phyloP scores from a whole-genome alignment of 768 basidiomycete genomes.

The Leucogyrophana mollusca region DNA sequence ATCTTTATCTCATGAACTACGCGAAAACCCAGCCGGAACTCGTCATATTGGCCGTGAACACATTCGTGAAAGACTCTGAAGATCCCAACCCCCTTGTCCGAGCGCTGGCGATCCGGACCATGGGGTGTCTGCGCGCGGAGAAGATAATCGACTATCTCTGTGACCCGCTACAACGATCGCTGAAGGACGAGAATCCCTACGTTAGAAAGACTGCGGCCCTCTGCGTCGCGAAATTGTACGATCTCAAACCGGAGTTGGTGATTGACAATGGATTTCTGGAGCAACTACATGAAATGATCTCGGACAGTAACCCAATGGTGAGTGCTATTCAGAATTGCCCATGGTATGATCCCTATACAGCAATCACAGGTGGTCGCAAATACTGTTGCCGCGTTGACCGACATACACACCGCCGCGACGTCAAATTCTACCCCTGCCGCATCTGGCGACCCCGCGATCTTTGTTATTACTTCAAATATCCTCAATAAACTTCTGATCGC shows the following conservation, averaged over 20 bases:
- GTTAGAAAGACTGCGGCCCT: conserved; percentile 97
- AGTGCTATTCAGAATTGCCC: conserved; percentile 14
- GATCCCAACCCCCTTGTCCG: conserved; percentile 96
- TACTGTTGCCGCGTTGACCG: conserved; percentile 88
- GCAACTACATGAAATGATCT: conserved; percentile 87
- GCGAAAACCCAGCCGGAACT: conserved; percentile 99
- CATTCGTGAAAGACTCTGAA: conserved; percentile 96
- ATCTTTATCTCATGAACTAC: conserved; percentile 98
- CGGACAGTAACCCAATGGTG: conserved; percentile 97
- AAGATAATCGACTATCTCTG: conserved; percentile 99
- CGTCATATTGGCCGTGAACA: conserved; percentile 98
- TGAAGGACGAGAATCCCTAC: conserved; percentile 96
- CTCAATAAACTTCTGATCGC: conserved; percentile 92
- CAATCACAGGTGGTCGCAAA: conserved; percentile 89
- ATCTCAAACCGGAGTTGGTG: conserved; percentile 93
- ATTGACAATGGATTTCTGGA: conserved; percentile 93
- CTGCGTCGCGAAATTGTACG: conserved; percentile 96
- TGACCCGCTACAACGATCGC: conserved; percentile 87
- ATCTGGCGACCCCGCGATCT: conserved; percentile 63
- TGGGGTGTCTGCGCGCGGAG: conserved; percentile 95
- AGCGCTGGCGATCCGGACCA: conserved; percentile 94
- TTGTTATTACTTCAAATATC: conserved; percentile 79
- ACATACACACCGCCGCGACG: conserved; percentile 79
- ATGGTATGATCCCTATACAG: background rate
- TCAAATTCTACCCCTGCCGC: conserved; percentile 49